Percentiles rank a stretch among this genome's conserved stretches.
Conservation (phyloP, 371 early-diverging fungal species). For the Mycotypha africana region DNA sequence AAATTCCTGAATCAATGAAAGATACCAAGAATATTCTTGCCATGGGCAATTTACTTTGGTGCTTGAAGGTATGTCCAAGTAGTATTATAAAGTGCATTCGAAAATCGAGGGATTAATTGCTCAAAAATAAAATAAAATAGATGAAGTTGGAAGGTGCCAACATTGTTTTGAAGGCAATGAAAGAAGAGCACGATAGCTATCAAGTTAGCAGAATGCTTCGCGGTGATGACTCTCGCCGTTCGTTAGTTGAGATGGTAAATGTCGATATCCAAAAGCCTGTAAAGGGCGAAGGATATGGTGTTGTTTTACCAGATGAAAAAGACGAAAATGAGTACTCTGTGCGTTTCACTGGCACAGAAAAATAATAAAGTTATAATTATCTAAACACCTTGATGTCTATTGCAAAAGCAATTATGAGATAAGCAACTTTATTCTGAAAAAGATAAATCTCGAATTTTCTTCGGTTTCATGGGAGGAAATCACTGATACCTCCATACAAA, state of each 20-base stretch:
- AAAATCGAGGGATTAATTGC: background rate
- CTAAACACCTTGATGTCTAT: too few relatives aligned
- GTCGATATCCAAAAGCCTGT: slow-evolving; percentile 5
- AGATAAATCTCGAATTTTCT: too few relatives aligned
- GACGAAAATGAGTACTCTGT: background rate
- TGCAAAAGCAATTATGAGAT: too few relatives aligned
- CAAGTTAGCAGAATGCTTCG: slow-evolving; percentile 3
- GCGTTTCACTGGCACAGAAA: background rate
- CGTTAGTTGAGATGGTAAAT: background rate
- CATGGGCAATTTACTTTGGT: slow-evolving; percentile 7
- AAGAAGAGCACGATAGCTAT: slow-evolving; percentile 1
- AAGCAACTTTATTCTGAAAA: too few relatives aligned
- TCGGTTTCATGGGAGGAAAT: too few relatives aligned
- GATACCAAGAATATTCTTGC: slow-evolving; percentile 4
- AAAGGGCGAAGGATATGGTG: slow-evolving; percentile 6
- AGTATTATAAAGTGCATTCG: background rate
- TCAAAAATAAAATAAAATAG: background rate
- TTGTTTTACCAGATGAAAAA: slow-evolving; percentile 6
- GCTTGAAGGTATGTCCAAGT: slow-evolving; percentile 3
- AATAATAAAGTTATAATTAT: too few relatives aligned
- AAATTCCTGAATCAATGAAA: slow-evolving; percentile 1
- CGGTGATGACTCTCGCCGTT: background rate
- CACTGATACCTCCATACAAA: too few relatives aligned
- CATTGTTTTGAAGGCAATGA: background rate
- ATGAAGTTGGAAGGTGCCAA: slow-evolving; percentile 1